Evolutionary conservation across 257 asterid species (phyloP).

Genomic region (Nicotiana tabacum): DNA sequence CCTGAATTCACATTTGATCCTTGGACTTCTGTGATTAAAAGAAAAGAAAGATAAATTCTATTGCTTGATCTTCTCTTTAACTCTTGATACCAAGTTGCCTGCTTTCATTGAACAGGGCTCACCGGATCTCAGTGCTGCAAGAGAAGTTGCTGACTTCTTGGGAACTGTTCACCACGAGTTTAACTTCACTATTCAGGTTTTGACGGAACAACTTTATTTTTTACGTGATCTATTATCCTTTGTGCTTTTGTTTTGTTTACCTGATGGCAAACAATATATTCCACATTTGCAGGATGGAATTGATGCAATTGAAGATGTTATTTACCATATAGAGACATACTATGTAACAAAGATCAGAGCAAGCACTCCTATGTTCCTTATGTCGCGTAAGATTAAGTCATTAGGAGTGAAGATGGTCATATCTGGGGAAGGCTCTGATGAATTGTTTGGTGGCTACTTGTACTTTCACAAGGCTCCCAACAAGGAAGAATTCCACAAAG

Average conservation of each 20-base stretch:
- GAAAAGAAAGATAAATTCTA: too few species aligned
- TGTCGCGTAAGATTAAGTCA: conserved; percentile 92
- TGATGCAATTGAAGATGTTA: conserved; percentile 94
- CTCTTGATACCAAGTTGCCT: background rate
- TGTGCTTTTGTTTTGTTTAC: background rate
- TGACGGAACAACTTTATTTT: background rate
- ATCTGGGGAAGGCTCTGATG: conserved; percentile 95
- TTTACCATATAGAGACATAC: conserved; percentile 58
- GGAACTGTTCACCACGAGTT: conserved; percentile 95
- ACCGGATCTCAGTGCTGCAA: conserved; percentile 84
- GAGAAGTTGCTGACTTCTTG: conserved; percentile 86
- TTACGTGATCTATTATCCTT: too few species aligned
- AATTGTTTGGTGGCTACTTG: conserved; percentile 80
- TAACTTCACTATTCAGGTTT: conserved; percentile 82
- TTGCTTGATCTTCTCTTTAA: too few species aligned
- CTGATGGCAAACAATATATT: background rate
- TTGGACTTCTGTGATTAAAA: too few species aligned
- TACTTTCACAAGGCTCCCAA: conserved; percentile 31
- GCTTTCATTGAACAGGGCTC: conserved; percentile 51
- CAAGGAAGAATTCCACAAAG: conserved; percentile 82
- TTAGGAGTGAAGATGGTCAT: conserved; percentile 92
- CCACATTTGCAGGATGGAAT: conserved; percentile 62
- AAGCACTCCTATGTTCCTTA: conserved; percentile 93
- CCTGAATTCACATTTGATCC: too few species aligned
- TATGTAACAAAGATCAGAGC: conserved; percentile 90